A percentile compares a stretch with the other conserved stretches of the same genome.
Evolutionary conservation across 495 filamentous ascomycete genomes (phyloP).

Genomic region (Achaetomiella virescens): DNA sequence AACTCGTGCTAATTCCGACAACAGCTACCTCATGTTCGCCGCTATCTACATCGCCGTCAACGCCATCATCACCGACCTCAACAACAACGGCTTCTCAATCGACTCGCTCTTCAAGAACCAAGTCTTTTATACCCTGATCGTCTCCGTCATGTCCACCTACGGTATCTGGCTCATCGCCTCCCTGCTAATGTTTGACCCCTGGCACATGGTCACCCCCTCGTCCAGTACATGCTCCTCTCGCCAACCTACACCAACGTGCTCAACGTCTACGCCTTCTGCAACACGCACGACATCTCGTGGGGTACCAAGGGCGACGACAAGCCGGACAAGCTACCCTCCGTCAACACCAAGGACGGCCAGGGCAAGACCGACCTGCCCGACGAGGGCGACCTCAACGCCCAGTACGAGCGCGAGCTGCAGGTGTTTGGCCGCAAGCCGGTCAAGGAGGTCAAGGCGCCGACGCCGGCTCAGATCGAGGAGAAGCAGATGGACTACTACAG

Average conservation of each 20-base stretch:
- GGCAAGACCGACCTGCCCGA: slow-evolving; percentile 93
- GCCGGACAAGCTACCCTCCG: slow-evolving; percentile 76
- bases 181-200: slow-evolving; percentile 95
- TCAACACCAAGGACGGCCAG: slow-evolving; percentile 84
- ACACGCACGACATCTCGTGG: slow-evolving; percentile 99
- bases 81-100: slow-evolving; percentile 54
- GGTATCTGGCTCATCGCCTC: slow-evolving; percentile 89
- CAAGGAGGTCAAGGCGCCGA: slow-evolving; percentile 55
- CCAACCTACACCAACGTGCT: slow-evolving; percentile 99
- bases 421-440: slow-evolving; percentile 65
- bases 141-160: slow-evolving; percentile 88
- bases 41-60: slow-evolving; percentile 90
- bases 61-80: slow-evolving; percentile 66
- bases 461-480: slow-evolving; percentile 56
- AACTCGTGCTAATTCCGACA: slow-evolving; percentile 17
- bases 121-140: slow-evolving; percentile 87
- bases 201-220: slow-evolving; percentile 97
- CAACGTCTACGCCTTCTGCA: slow-evolving; percentile 98
- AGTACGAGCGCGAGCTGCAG: slow-evolving; percentile 80
- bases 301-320: slow-evolving; percentile 99
- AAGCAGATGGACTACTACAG: slow-evolving; percentile 98
- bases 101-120: slow-evolving; percentile 73
- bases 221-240: slow-evolving; percentile 94
- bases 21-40: slow-evolving; percentile 84
- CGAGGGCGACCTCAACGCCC: slow-evolving; percentile 71